Evolutionary conservation across 2,329 filamentous ascomycete genomes (phyloP).

Genomic region (Sarocladiaceae sp.): DNA sequence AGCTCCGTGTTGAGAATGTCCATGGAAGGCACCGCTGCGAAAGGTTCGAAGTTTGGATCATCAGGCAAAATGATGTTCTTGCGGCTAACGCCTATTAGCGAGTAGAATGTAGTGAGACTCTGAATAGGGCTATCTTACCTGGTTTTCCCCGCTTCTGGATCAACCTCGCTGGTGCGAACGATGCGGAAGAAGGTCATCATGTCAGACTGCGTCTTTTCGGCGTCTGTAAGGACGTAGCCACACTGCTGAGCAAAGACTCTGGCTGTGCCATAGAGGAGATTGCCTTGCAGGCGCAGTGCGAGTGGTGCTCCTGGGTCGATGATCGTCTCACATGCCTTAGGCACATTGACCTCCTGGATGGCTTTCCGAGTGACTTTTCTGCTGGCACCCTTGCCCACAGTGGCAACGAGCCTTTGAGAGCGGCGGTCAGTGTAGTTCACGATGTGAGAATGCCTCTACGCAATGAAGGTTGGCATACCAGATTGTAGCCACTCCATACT

Average conservation of each 20-base stretch:
- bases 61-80: conserved; percentile 75
- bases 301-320: conserved; percentile 76
- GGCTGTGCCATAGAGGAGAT: conserved; percentile 79
- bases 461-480: conserved; percentile 57
- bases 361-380: conserved; percentile 78
- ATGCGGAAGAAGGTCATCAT: conserved; percentile 65
- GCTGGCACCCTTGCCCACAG: conserved; percentile 69
- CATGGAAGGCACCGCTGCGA: conserved; percentile 25
- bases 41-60: conserved; percentile 67
- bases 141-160: conserved; percentile 66
- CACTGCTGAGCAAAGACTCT: conserved; percentile 86
- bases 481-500: conserved; percentile 91
- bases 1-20: conserved; percentile 32
- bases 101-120: conserved; percentile 7
- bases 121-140: conserved; percentile 47
- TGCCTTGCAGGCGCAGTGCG: conserved; percentile 85
- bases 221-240: conserved; percentile 77
- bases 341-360: conserved; percentile 82
- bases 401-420: conserved; percentile 75
- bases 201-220: conserved; percentile 67
- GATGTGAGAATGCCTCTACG: background rate
- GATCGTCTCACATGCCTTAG: conserved; percentile 86
- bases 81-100: conserved; percentile 44
- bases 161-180: conserved; percentile 52
- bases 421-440: background rate